phyloP scores from a whole-genome alignment of 805 yeast species.

The Starmerella davenportii region DNA sequence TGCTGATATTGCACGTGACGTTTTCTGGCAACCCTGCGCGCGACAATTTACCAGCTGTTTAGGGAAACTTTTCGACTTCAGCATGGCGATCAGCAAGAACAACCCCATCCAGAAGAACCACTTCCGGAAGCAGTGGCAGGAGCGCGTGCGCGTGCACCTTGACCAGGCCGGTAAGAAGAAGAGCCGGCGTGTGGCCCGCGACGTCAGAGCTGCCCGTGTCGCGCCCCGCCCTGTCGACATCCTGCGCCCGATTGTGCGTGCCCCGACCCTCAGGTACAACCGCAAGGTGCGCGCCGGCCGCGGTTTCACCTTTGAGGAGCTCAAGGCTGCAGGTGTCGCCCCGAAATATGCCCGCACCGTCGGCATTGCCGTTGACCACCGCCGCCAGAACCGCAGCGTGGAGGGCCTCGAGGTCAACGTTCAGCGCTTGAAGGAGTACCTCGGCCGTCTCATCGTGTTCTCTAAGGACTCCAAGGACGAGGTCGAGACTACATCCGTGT shows the following conservation, averaged over 20 bases:
- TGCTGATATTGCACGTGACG: too few species aligned
- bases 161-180: conserved; percentile 99
- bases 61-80: neutral
- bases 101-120: conserved; percentile 98
- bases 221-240: conserved; percentile 97
- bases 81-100: conserved; percentile 89
- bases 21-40: too few species aligned
- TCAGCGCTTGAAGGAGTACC: conserved; percentile 90
- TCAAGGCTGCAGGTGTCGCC: conserved; percentile 84
- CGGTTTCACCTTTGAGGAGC: conserved; percentile 96
- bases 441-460: conserved; percentile 86
- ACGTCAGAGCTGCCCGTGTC: conserved; percentile 76
- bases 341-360: conserved; percentile 93
- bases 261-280: conserved; percentile 98
- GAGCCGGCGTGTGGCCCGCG: conserved; percentile 90
- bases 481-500: conserved; percentile 43
- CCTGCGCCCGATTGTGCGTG: conserved; percentile 95
- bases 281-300: conserved; percentile 99
- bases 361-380: conserved; percentile 98
- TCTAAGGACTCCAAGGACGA: conserved; percentile 71
- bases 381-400: conserved; percentile 95
- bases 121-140: conserved; percentile 99
- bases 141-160: conserved; percentile 97
- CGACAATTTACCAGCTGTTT: too few species aligned
- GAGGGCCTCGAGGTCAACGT: conserved; percentile 92